A percentile compares a stretch with the other conserved stretches of the same genome.
Conservation (phyloP, 1,139 yeast species). For the Blastobotrys malaysiensis region DNA sequence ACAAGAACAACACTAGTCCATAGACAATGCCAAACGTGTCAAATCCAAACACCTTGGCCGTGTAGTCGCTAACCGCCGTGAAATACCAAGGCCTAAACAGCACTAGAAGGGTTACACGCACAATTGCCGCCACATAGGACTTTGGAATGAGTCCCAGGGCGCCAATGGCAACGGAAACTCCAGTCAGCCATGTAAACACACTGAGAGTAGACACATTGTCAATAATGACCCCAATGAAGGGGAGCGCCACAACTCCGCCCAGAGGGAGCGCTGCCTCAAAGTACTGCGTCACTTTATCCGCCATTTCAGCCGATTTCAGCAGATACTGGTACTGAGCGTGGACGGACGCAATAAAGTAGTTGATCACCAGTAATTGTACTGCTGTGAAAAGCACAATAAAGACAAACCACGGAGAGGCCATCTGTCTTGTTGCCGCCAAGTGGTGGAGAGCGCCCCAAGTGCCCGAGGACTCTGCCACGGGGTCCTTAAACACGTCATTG, state of each 20-base stretch:
- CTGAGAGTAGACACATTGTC: slow-evolving; percentile 66
- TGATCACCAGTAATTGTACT: slow-evolving; percentile 83
- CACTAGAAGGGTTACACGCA: slow-evolving; percentile 68
- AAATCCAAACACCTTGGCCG: slow-evolving; percentile 91
- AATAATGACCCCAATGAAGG: slow-evolving; percentile 75
- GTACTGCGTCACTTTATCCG: slow-evolving; percentile 58
- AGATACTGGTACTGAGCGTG: slow-evolving; percentile 71
- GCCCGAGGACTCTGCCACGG: slow-evolving; percentile 45
- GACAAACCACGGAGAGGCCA: slow-evolving; percentile 70
- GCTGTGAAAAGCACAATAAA: slow-evolving; percentile 75
- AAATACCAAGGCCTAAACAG: slow-evolving; percentile 86
- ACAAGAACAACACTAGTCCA: slow-evolving; percentile 74
- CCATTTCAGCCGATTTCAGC: slow-evolving; percentile 49
- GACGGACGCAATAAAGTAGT: slow-evolving; percentile 86
- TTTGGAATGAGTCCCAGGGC: slow-evolving; percentile 56
- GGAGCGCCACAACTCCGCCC: slow-evolving; percentile 81
- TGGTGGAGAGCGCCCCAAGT: slow-evolving; percentile 84
- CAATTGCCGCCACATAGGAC: slow-evolving; percentile 44
- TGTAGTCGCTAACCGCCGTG: slow-evolving; percentile 84
- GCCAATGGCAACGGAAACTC: slow-evolving; percentile 58
- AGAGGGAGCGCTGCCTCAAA: slow-evolving; percentile 82
- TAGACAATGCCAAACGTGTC: slow-evolving; percentile 89
- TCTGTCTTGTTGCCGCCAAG: slow-evolving; percentile 52
- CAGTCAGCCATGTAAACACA: slow-evolving; percentile 49
- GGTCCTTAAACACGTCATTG: slow-evolving; percentile 36